A percentile compares a stretch with the other conserved stretches of the same genome.
Evolutionary conservation across 257 asterid genomes (phyloP).

Genomic region (Solanum sitiens): DNA sequence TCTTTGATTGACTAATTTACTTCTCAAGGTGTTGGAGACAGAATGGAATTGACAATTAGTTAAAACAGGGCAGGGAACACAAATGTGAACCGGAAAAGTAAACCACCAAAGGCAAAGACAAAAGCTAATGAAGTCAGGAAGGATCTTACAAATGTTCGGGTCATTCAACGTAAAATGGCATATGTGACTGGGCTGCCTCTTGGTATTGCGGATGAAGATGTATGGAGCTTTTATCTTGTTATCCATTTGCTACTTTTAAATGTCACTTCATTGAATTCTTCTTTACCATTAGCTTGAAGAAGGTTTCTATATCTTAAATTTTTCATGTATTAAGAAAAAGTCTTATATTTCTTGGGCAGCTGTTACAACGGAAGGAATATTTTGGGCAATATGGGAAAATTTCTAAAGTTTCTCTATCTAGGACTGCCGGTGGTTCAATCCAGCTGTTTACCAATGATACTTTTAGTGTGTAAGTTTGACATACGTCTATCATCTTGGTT

Average conservation of each 20-base stretch:
- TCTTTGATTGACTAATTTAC: not conserved
- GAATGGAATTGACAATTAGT: not conserved
- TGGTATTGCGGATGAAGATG: constrained; percentile 88
- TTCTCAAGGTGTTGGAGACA: not conserved
- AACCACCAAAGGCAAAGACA: constrained; percentile 73
- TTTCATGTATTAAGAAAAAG: not conserved
- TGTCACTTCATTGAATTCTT: not conserved
- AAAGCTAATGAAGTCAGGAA: constrained; percentile 66
- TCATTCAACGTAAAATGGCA: constrained; percentile 91
- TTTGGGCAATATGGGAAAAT: constrained; percentile 95
- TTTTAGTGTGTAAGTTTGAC: constrained; percentile 80
- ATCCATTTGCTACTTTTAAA: not conserved
- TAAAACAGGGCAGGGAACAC: constrained; percentile 38
- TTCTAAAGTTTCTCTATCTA: constrained; percentile 77
- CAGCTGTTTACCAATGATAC: constrained; percentile 81
- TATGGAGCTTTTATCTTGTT: constrained; percentile 20
- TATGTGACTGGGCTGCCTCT: constrained; percentile 92
- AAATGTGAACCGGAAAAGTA: constrained; percentile 47
- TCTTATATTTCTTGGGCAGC: constrained; percentile 30
- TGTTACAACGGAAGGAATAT: constrained; percentile 67
- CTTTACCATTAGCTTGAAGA: not conserved
- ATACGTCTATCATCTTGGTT: not conserved
- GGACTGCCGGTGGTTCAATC: constrained; percentile 89
- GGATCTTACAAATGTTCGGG: constrained; percentile 82
- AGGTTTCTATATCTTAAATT: not conserved